Percentiles rank a stretch among this genome's conserved stretches.
Evolutionary conservation across 306 rosid genomes (phyloP).

Genomic region (Malus sieversii): DNA sequence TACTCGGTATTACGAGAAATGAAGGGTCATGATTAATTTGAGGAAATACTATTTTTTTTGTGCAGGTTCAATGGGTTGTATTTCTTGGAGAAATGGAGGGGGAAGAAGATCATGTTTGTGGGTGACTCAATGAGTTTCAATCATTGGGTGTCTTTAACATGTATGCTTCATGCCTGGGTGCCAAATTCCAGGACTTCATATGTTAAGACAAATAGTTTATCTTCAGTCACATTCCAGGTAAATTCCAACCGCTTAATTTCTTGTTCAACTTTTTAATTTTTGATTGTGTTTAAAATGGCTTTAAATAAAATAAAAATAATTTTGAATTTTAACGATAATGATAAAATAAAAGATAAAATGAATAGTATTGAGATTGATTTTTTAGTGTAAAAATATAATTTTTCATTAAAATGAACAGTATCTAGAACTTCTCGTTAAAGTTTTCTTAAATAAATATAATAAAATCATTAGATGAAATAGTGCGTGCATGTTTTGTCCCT

Average conservation of each 20-base stretch:
- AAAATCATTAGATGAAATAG: slow-evolving; percentile 10
- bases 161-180: slow-evolving; percentile 80
- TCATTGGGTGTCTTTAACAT: slow-evolving; percentile 76
- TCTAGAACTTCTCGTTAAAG: too few species aligned
- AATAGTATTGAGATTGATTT: too few species aligned
- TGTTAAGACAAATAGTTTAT: slow-evolving; percentile 31
- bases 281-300: background rate
- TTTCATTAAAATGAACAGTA: too few species aligned
- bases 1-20: too few species aligned
- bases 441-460: background rate
- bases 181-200: slow-evolving; percentile 53
- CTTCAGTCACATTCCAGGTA: slow-evolving; percentile 72
- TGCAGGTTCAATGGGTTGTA: slow-evolving; percentile 69
- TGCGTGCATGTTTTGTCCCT: slow-evolving; percentile 6
- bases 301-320: too few species aligned
- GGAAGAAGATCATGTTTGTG: slow-evolving; percentile 92
- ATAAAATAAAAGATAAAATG: too few species aligned
- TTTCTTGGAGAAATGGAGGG: slow-evolving; percentile 61
- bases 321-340: too few species aligned
- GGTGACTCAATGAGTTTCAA: slow-evolving; percentile 88
- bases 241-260: background rate
- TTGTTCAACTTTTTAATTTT: background rate
- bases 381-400: too few species aligned
- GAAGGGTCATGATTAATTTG: too few species aligned
- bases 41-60: background rate